Evolutionary conservation across 805 yeast genomes (phyloP).

Genomic region (Brettanomyces nanus): DNA sequence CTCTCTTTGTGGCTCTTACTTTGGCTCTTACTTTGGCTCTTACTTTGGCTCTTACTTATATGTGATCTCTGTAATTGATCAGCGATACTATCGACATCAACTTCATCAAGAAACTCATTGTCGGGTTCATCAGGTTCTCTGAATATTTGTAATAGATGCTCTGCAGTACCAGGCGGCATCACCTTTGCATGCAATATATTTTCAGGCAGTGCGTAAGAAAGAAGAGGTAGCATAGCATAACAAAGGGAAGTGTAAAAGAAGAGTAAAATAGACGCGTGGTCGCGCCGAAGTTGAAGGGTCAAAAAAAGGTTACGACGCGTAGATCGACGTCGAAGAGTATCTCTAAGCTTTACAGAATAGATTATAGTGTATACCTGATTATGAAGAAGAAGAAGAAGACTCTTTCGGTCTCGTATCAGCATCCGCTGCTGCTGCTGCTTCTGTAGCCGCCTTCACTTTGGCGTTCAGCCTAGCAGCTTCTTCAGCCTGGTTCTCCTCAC

Average conservation of each 20-base stretch:
- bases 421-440: not conserved
- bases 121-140: conserved; percentile 3
- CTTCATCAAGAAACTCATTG: conserved; percentile 1
- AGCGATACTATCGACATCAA: not conserved
- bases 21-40: not conserved
- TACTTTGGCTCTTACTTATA: not conserved
- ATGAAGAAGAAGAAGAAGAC: conserved; percentile 1
- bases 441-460: not conserved
- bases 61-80: not conserved
- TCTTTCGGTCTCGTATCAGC: too few relatives aligned
- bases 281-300: not conserved
- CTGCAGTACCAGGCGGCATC: not conserved
- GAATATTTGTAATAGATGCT: conserved; percentile 1
- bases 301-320: too few relatives aligned
- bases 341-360: not conserved
- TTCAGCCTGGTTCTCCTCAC: conserved; percentile 32
- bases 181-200: not conserved
- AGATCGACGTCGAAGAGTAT: too few relatives aligned
- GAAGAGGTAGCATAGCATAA: not conserved
- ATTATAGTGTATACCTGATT: not conserved
- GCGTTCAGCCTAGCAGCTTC: not conserved
- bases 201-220: not conserved
- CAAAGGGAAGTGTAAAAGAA: not conserved
- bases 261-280: not conserved
- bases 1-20: not conserved